phyloP scores from a whole-genome alignment of 148 eudicot genomes.

The Rhododendron williamsianum region DNA sequence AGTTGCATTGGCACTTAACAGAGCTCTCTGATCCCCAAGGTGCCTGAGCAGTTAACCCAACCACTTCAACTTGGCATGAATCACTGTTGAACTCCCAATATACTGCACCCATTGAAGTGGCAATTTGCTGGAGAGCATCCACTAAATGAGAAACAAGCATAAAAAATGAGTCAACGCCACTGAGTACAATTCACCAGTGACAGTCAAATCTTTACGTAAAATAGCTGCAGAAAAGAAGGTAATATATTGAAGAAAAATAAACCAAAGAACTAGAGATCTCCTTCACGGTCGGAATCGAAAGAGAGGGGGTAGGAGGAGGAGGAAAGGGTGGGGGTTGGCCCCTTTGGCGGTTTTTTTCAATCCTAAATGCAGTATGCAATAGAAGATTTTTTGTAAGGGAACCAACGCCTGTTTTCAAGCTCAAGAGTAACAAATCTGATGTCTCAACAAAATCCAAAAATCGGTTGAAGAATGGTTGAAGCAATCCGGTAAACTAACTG shows the following conservation, averaged over 20 bases:
- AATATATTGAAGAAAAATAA: neutral
- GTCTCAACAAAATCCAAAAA: neutral
- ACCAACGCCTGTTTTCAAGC: neutral
- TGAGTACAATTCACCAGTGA: neutral
- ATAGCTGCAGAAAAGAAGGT: neutral
- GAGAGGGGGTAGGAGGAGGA: neutral
- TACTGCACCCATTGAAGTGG: conserved; percentile 47
- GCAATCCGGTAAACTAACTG: neutral
- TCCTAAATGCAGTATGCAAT: neutral
- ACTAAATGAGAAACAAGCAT: conserved; percentile 22
- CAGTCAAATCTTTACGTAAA: neutral
- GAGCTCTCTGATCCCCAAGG: conserved; percentile 28
- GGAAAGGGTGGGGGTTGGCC: neutral
- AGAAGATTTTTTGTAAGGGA: neutral
- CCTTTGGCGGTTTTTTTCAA: neutral
- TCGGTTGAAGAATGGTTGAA: neutral
- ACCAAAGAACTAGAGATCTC: neutral
- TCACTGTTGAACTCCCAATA: conserved; percentile 46
- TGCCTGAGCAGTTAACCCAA: conserved; percentile 26
- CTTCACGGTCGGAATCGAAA: neutral
- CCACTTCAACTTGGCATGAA: conserved; percentile 40
- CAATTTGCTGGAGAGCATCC: conserved; percentile 46
- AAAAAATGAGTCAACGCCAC: neutral
- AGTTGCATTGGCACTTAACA: conserved; percentile 47
- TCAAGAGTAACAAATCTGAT: neutral